These are phyloP conservation scores for Hydrangea macrophylla DNA, from an alignment of 148 eudicot species.

Conservation along the genomic window DNA sequence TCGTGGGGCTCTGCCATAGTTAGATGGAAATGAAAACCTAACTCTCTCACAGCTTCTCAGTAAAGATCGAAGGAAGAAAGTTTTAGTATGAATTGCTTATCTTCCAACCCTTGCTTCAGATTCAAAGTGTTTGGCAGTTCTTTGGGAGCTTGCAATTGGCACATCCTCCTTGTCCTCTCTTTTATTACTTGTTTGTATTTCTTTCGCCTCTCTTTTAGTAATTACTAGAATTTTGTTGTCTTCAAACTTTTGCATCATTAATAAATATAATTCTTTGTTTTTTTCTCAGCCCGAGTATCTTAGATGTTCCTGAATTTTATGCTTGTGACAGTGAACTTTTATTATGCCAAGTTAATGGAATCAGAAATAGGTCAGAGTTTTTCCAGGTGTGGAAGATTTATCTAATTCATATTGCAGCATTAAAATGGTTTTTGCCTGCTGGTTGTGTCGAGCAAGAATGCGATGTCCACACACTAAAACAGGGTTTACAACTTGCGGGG, in stretches of 20 bases:
- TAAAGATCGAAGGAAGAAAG: not conserved
- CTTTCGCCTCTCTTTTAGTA: constrained; percentile 1
- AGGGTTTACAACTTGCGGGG: no score
- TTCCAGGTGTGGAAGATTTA: no score
- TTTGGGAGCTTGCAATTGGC: not conserved
- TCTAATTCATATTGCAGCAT: no score
- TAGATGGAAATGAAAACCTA: constrained; percentile 63
- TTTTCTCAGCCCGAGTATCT: not conserved
- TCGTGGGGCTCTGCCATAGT: constrained; percentile 94
- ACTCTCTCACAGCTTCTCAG: not conserved
- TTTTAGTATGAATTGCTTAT: not conserved
- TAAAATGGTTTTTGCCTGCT: no score
- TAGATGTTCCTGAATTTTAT: not conserved
- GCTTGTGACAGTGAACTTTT: no score
- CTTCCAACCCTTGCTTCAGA: not conserved
- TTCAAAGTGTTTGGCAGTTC: not conserved
- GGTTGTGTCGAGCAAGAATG: no score
- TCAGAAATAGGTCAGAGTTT: no score
- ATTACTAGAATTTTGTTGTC: constrained; percentile 4
- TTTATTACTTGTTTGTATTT: constrained; percentile 5
- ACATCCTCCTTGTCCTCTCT: not conserved
- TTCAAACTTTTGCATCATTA: not conserved
- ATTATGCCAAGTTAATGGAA: no score
- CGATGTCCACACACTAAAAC: no score
- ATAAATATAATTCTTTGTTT: constrained; percentile 19